Base-by-base conservation (phyloP, 371 early-diverging fungal genomes). In the Synchytrium microbalum region DNA sequence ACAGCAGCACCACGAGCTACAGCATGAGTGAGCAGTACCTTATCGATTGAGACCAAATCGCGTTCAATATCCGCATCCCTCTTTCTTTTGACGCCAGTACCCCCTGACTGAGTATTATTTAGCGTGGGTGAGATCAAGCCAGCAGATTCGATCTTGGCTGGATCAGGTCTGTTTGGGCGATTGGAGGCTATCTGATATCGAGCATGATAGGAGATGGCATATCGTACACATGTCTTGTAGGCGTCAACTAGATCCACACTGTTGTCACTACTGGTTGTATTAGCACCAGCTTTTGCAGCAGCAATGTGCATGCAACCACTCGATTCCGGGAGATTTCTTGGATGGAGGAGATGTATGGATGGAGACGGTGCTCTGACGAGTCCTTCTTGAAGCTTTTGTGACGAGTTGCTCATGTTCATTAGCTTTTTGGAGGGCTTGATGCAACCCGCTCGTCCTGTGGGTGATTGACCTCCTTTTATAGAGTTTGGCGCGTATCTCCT, bases 201-300 rank as follows among this genome's bases (percentile, higher is more conserved):
- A 65, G 70, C 67, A 46, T 69, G 66, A 63, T 69, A 77, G 31
- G 71, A 72, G 3, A 83, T 72, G 23, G 79, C 74, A 65, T 80
- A 79, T 33, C 81, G 75, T 14, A 71, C 71, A 32, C 75, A 72
- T n/a, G 68, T 63, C 33, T 75, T 75, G 65, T 72, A 82, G 57
- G 67, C 67, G 32, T 63, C 64, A 31, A 76, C 55, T 54, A 79
- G 65, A 59, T 75, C 79, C 32, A 61, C 66, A 29, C n/a, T 54
- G 33, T 51, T 58, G 16, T 29, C 13, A 10, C 13, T 5, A 24
- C 54, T 24, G 27, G 54, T 27, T 53, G 64, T 8, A 10, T 57
- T 25, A 5, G 60, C 1, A 2, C 53, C 32, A 26, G 55, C 31
- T 58, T 73, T 73, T 54, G 67, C 10, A 2, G 61, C 65, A 10